A percentile compares a stretch with the other conserved stretches of the same genome.
Conservation (phyloP, 495 filamentous ascomycete species). For the Penicillium argentinense region DNA sequence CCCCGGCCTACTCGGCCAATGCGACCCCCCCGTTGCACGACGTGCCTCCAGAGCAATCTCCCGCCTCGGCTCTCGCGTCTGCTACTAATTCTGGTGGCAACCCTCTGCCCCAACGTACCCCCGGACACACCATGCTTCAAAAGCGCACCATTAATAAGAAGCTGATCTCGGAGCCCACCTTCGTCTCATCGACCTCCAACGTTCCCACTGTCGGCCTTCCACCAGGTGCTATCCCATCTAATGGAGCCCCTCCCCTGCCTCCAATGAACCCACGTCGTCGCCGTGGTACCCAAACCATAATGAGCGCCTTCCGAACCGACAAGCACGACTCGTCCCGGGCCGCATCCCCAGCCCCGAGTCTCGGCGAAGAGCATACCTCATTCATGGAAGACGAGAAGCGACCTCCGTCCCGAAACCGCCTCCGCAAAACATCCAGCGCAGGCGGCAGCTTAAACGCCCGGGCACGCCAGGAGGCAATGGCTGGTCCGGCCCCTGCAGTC, state of each 20-base stretch:
- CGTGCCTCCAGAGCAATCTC: conserved; percentile 31
- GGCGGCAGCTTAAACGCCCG: conserved; percentile 42
- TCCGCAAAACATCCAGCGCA: conserved; percentile 56
- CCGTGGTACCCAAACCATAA: conserved; percentile 54
- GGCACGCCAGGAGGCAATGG: conserved; percentile 42
- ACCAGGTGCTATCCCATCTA: conserved; percentile 38
- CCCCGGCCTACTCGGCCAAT: conserved; percentile 52
- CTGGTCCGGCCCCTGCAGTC: conserved; percentile 31
- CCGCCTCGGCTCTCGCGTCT: conserved; percentile 16
- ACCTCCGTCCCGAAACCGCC: conserved; percentile 41
- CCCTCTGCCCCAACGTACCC: conserved; percentile 28
- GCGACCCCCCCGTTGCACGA: conserved; percentile 55
- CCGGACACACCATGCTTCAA: conserved; percentile 31
- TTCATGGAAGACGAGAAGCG: conserved; percentile 56
- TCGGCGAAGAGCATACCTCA: conserved; percentile 44
- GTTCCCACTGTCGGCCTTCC: conserved; percentile 66
- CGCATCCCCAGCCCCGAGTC: conserved; percentile 25
- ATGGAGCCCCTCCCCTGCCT: conserved; percentile 48
- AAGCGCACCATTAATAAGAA: conserved; percentile 72
- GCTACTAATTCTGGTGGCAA: conserved; percentile 18
- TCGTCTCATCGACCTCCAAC: conserved; percentile 74
- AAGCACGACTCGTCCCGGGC: conserved; percentile 30
- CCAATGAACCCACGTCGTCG: conserved; percentile 71
- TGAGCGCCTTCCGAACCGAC: conserved; percentile 50
- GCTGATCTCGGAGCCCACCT: conserved; percentile 80